Conservation (phyloP, 1,284 basidiomycete species). For the Rhodotorula sp. region DNA sequence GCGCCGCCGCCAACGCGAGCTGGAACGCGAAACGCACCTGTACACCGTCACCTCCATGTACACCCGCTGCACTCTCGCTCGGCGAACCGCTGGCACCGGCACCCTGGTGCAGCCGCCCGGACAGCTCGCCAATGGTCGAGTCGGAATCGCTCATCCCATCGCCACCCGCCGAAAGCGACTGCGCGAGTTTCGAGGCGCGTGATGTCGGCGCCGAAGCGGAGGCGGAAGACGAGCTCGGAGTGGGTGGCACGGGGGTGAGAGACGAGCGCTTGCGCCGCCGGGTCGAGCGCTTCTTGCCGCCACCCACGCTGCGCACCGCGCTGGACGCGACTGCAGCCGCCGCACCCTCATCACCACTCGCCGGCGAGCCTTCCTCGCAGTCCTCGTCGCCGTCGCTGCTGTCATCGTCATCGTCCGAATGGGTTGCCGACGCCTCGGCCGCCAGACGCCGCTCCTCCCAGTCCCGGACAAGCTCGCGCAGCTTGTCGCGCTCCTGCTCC, state of each 20-base stretch:
- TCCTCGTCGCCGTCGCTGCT: constrained; percentile 4
- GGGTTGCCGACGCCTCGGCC: constrained; percentile 59
- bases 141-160: constrained; percentile 33
- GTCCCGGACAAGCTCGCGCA: constrained; percentile 72
- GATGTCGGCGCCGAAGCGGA: neutral
- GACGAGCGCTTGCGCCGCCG: constrained; percentile 23
- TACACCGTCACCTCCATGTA: neutral
- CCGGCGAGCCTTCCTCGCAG: constrained; percentile 26
- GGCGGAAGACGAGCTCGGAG: neutral
- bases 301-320: no score
- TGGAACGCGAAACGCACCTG: neutral
- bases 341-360: neutral
- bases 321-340: no score
- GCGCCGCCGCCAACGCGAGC: no score
- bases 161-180: neutral
- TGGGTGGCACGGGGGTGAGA: constrained; percentile 6
- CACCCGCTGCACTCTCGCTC: neutral
- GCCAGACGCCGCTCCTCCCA: constrained; percentile 66
- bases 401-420: constrained; percentile 44
- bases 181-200: neutral
- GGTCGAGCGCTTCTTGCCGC: constrained; percentile 12
- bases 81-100: neutral
- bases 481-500: constrained; percentile 73
- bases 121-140: constrained; percentile 29
- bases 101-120: neutral